Conservation (phyloP, 495 filamentous ascomycete genomes). For the Aspergillus leporis region DNA sequence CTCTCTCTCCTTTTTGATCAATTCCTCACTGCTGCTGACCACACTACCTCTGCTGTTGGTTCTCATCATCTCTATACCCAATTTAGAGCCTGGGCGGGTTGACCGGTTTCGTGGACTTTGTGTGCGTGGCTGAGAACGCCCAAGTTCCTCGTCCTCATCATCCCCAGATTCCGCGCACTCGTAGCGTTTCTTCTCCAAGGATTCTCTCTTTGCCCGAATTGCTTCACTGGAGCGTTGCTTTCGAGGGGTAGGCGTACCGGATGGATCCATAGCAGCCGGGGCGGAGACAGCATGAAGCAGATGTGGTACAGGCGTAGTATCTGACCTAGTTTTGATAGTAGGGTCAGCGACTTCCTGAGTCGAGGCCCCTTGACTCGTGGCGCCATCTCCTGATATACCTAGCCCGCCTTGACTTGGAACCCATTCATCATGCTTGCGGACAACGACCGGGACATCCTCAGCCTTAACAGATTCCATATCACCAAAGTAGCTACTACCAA, state of each 20-base stretch:
- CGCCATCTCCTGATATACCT: conserved; percentile 62
- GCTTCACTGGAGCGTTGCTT: conserved; percentile 77
- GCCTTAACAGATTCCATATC: conserved; percentile 76
- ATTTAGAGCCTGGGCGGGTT: conserved; percentile 68
- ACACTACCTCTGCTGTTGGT: conserved; percentile 90
- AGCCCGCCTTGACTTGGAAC: conserved; percentile 62
- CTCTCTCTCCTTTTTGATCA: conserved; percentile 41
- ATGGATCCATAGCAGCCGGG: conserved; percentile 60
- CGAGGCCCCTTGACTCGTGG: conserved; percentile 12
- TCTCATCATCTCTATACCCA: conserved; percentile 93
- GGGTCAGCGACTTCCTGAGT: conserved; percentile 25
- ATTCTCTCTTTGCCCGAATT: conserved; percentile 73
- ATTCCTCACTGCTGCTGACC: conserved; percentile 53
- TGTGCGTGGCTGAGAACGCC: conserved; percentile 55
- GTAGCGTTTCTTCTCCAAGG: conserved; percentile 69
- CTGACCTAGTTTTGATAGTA: conserved; percentile 27
- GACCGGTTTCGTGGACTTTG: conserved; percentile 56
- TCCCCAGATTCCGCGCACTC: conserved; percentile 86
- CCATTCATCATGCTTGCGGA: conserved; percentile 73
- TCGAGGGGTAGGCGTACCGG: conserved; percentile 48
- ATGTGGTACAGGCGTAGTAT: conserved; percentile 45
- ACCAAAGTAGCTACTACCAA: conserved; percentile 81
- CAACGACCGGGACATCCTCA: conserved; percentile 78
- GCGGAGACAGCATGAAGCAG: conserved; percentile 67
- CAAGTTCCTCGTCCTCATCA: conserved; percentile 90